Evolutionary conservation across 768 basidiomycete species (phyloP).

Genomic region (Boletus sensibilis): DNA sequence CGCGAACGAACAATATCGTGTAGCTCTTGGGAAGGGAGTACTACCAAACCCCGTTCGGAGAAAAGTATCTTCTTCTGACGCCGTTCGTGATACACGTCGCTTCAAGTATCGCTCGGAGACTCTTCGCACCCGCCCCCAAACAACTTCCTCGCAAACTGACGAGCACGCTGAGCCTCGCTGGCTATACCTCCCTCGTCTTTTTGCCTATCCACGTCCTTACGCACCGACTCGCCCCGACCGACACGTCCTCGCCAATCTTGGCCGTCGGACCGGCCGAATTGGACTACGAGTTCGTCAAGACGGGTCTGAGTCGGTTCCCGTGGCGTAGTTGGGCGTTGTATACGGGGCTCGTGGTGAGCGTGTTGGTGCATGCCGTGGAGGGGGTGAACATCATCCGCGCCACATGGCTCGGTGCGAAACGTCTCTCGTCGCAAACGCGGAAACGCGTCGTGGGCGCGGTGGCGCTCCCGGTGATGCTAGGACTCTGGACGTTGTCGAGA

Average conservation of each 20-base stretch:
- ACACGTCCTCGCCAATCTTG: constrained; percentile 37
- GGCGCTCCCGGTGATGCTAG: constrained; percentile 53
- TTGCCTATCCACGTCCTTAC: constrained; percentile 68
- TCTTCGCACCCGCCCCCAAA: constrained; percentile 41
- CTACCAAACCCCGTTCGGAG: constrained; percentile 72
- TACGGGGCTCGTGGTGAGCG: constrained; percentile 53
- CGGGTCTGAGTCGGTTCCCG: constrained; percentile 62
- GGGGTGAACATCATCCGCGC: constrained; percentile 56
- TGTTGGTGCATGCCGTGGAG: constrained; percentile 60
- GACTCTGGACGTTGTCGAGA: constrained; percentile 49
- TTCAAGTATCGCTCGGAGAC: constrained; percentile 57
- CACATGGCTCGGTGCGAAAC: constrained; percentile 36
- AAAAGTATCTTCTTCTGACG: constrained; percentile 63
- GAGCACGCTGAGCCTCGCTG: constrained; percentile 55
- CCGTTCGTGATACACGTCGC: constrained; percentile 67
- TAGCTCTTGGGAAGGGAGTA: constrained; percentile 84
- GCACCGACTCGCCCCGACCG: constrained; percentile 58
- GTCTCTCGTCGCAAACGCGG: constrained; percentile 19
- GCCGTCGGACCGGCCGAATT: constrained; percentile 71
- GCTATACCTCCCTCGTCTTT: constrained; percentile 57
- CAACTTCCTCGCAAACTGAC: constrained; percentile 37
- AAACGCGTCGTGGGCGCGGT: constrained; percentile 35
- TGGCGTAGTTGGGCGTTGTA: constrained; percentile 62
- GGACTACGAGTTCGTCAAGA: constrained; percentile 82
- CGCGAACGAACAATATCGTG: background rate